Conservation (phyloP, 169 alveolate genomes). For the Babesia bigemina region DNA sequence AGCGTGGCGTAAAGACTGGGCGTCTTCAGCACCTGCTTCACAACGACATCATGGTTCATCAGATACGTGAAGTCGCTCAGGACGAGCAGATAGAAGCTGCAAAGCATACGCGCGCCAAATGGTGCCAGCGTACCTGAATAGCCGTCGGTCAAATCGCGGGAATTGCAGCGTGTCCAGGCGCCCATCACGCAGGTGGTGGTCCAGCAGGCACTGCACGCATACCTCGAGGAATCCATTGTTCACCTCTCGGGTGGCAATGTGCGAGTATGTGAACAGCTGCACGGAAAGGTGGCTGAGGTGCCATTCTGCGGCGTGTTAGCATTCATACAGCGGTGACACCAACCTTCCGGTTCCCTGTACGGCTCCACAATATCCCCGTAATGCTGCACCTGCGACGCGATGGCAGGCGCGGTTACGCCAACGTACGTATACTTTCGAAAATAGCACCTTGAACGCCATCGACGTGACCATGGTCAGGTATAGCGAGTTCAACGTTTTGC, state of each 20-base stretch:
- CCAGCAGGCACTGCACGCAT: constrained; percentile 28
- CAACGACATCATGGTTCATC: constrained; percentile 47
- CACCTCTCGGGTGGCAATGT: constrained; percentile 38
- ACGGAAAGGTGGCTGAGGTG: constrained; percentile 65
- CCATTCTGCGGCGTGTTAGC: constrained; percentile 31
- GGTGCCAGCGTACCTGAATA: constrained; percentile 26
- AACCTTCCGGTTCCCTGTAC: constrained; percentile 46
- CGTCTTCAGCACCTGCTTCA: constrained; percentile 8
- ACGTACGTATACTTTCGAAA: constrained; percentile 55
- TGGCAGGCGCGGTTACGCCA: not conserved
- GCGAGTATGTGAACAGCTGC: constrained; percentile 60
- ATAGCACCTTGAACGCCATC: constrained; percentile 43
- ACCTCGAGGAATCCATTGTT: constrained; percentile 26
- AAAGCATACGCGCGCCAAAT: not conserved
- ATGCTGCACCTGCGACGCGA: constrained; percentile 15
- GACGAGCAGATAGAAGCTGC: constrained; percentile 38
- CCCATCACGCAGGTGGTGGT: constrained; percentile 17
- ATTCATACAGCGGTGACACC: not conserved
- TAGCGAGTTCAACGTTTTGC: constrained; percentile 48
- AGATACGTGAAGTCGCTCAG: constrained; percentile 52
- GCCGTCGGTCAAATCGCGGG: constrained; percentile 32
- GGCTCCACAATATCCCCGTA: constrained; percentile 62
- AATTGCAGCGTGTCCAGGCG: constrained; percentile 30
- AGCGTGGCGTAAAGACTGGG: constrained; percentile 23
- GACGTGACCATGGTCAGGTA: constrained; percentile 66